Conservation (phyloP, 2,329 filamentous ascomycete species). For the Talaromyces atroroseus region DNA sequence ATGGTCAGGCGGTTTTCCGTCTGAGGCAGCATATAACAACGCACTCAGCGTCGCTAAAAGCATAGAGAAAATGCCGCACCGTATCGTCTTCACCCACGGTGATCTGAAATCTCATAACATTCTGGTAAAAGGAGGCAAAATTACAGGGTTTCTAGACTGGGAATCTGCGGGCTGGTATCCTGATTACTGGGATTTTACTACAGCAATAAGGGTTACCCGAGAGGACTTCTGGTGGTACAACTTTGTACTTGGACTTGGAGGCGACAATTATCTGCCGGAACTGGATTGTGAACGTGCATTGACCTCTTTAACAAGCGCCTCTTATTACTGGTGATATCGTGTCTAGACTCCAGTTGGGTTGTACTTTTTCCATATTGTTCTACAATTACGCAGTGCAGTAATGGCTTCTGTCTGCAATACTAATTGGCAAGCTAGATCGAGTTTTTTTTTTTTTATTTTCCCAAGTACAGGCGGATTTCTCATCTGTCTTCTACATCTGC, state of each 20-base stretch:
- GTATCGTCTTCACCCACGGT: slow-evolving; percentile 25
- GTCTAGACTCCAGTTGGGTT: no score
- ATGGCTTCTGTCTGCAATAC: no score
- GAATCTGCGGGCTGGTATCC: slow-evolving; percentile 37
- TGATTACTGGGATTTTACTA: slow-evolving; percentile 37
- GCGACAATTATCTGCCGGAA: slow-evolving; percentile 15
- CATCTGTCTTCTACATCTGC: no score
- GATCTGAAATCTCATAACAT: slow-evolving; percentile 29
- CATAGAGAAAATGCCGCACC: slow-evolving; percentile 16
- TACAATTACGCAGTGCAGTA: no score
- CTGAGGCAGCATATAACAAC: slow-evolving; percentile 16
- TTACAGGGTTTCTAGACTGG: slow-evolving; percentile 35
- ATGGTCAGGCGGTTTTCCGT: slow-evolving; percentile 15
- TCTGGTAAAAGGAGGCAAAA: slow-evolving; percentile 20
- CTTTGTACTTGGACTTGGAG: slow-evolving; percentile 17
- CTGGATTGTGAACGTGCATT: slow-evolving; percentile 18
- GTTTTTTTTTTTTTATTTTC: no score
- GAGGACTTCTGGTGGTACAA: slow-evolving; percentile 19
- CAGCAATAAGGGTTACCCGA: slow-evolving; percentile 18
- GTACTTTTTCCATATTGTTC: no score
- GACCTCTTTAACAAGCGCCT: slow-evolving; percentile 15
- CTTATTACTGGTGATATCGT: slow-evolving; percentile 16
- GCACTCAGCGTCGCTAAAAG: slow-evolving; percentile 15
- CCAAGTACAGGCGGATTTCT: no score
- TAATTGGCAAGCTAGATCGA: no score